Evolutionary conservation across 169 alveolate species (phyloP).

Genomic region (Ichthyophthirius multifiliis): DNA sequence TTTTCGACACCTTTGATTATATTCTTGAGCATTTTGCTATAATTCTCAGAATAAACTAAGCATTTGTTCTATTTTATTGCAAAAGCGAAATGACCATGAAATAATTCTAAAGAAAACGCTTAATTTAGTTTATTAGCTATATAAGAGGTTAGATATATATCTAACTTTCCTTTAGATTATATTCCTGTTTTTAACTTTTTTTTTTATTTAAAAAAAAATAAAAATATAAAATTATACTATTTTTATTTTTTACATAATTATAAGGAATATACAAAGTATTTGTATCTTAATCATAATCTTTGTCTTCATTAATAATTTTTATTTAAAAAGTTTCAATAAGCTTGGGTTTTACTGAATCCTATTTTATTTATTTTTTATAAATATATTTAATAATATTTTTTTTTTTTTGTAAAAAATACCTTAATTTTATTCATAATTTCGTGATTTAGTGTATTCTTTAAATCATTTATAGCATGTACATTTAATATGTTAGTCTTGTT

Average conservation of each 20-base stretch:
- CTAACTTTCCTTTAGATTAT: slow-evolving; percentile 31
- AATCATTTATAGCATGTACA: slow-evolving; percentile 34
- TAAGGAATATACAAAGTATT: background rate
- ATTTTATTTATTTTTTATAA: background rate
- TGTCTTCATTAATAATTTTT: background rate
- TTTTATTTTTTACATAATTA: background rate
- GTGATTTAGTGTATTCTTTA: background rate
- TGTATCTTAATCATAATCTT: background rate
- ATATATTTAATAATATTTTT: background rate
- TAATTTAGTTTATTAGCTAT: slow-evolving; percentile 19
- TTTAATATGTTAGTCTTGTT: slow-evolving; percentile 31
- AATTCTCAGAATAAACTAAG: slow-evolving; percentile 12
- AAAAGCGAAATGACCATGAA: slow-evolving; percentile 21
- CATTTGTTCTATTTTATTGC: slow-evolving; percentile 13
- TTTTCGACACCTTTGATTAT: slow-evolving; percentile 11
- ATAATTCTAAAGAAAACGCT: background rate
- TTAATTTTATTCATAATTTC: background rate
- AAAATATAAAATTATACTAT: too few relatives aligned
- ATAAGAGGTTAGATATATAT: slow-evolving; percentile 17
- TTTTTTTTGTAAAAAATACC: slow-evolving; percentile 1
- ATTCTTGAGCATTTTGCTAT: slow-evolving; percentile 12
- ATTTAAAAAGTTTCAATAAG: background rate
- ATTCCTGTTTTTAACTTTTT: slow-evolving; percentile 5
- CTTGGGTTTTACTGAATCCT: background rate
- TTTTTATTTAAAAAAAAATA: too few relatives aligned